These are phyloP conservation scores for Thalassiosira hispida DNA, from an alignment of 352 stramenopile genomes.

Conservation along the genomic window DNA sequence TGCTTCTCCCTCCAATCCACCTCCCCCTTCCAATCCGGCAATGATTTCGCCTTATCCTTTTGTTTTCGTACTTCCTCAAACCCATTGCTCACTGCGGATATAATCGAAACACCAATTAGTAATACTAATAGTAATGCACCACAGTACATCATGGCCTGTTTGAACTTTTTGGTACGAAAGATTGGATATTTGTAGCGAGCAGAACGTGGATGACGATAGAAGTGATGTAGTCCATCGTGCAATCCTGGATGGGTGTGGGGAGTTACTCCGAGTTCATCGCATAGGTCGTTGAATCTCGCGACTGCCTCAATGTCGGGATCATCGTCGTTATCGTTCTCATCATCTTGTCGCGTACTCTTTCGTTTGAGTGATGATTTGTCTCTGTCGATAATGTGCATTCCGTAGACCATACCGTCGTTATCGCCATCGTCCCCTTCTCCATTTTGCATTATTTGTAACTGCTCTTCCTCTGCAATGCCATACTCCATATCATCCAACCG, in stretches of 20 bases:
- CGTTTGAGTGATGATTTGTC: constrained; percentile 16
- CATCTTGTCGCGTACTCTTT: background rate
- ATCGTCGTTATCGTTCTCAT: background rate
- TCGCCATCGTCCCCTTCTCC: background rate
- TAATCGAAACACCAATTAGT: constrained; percentile 10
- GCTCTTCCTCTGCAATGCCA: background rate
- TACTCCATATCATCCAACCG: constrained; percentile 37
- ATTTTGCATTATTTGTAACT: background rate
- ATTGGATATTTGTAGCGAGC: constrained; percentile 41
- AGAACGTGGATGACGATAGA: constrained; percentile 3
- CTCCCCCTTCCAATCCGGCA: constrained; percentile 30
- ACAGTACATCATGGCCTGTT: constrained; percentile 23
- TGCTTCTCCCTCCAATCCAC: constrained; percentile 24
- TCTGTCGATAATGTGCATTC: constrained; percentile 33
- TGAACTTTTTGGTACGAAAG: constrained; percentile 34
- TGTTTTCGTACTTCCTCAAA: constrained; percentile 9
- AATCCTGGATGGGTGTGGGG: constrained; percentile 33
- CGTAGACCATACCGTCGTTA: constrained; percentile 5
- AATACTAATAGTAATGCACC: background rate
- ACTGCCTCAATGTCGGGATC: background rate
- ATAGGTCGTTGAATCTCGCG: constrained; percentile 30
- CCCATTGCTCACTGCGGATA: constrained; percentile 30
- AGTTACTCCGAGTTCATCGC: constrained; percentile 42
- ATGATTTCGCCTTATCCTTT: constrained; percentile 4
- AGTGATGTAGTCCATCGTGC: constrained; percentile 14